Conservation (phyloP, 2,329 filamentous ascomycete genomes). For the Rutstroemia sydowiana region DNA sequence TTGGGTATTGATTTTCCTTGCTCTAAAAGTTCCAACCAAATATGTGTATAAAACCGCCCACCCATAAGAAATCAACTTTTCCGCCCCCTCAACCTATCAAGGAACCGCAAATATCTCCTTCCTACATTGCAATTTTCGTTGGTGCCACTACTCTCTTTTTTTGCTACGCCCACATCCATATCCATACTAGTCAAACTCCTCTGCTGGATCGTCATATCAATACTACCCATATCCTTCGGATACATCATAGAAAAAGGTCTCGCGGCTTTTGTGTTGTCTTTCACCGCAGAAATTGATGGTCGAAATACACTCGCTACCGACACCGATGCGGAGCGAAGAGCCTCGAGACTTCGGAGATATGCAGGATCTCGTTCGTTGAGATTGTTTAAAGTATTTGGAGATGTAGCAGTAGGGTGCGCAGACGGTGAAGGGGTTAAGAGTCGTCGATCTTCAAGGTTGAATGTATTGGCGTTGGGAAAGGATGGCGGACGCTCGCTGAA, state of each 20-base stretch:
- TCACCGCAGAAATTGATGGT: background rate
- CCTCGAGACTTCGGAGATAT: constrained; percentile 15
- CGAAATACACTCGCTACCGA: background rate
- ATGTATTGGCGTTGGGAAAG: background rate
- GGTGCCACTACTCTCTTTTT: background rate
- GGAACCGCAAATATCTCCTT: background rate
- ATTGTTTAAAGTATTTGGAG: constrained; percentile 19
- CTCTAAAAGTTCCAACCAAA: too few relatives aligned
- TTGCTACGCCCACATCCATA: background rate
- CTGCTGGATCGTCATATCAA: background rate
- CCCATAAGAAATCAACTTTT: background rate
- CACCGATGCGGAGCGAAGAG: constrained; percentile 8
- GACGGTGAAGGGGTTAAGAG: constrained; percentile 6
- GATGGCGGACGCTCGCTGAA: background rate
- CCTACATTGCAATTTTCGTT: too few relatives aligned
- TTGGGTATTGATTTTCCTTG: too few relatives aligned
- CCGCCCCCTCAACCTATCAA: background rate
- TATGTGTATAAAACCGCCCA: too few relatives aligned
- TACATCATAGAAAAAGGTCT: background rate
- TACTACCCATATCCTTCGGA: background rate
- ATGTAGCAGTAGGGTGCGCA: background rate
- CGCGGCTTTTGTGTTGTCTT: background rate
- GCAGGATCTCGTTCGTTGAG: constrained; percentile 21
- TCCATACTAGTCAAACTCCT: background rate
- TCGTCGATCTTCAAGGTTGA: constrained; percentile 2